Conservation (phyloP, 805 yeast species). For the Suhomyces emberorum region DNA sequence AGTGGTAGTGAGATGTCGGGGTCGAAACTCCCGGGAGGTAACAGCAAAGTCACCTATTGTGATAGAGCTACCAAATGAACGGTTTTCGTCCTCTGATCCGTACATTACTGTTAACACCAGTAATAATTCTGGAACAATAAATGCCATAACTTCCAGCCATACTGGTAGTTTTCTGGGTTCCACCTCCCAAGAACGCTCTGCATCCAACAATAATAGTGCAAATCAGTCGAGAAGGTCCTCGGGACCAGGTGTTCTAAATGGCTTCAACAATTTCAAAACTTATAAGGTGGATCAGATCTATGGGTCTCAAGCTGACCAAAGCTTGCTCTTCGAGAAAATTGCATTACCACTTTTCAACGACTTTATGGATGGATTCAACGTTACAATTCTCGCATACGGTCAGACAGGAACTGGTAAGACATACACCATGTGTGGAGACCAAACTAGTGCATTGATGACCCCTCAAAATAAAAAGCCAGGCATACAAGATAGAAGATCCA, state of each 20-base stretch:
- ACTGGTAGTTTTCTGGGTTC: not conserved
- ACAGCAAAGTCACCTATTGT: constrained; percentile 44
- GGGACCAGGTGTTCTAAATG: constrained; percentile 14
- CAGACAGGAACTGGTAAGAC: constrained; percentile 93
- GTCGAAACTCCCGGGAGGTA: constrained; percentile 44
- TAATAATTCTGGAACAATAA: constrained; percentile 19
- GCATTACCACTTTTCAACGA: constrained; percentile 74
- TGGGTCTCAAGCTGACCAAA: constrained; percentile 79
- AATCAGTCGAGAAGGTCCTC: constrained; percentile 4
- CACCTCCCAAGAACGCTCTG: not conserved
- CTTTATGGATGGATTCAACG: constrained; percentile 57
- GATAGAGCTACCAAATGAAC: constrained; percentile 43
- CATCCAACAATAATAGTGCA: not conserved
- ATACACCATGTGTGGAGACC: constrained; percentile 58
- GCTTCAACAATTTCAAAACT: constrained; percentile 39
- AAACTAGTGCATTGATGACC: not conserved
- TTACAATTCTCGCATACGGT: constrained; percentile 74
- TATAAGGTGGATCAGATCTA: constrained; percentile 77
- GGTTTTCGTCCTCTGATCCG: constrained; percentile 16
- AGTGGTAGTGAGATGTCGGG: constrained; percentile 55
- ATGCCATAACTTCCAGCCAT: constrained; percentile 3
- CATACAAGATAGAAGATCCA: constrained; percentile 7
- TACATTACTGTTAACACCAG: constrained; percentile 17
- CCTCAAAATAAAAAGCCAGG: constrained; percentile 13
- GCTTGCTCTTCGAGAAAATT: constrained; percentile 58